Conservation (phyloP, 768 basidiomycete species). For the Infundibulicybe gibba region DNA sequence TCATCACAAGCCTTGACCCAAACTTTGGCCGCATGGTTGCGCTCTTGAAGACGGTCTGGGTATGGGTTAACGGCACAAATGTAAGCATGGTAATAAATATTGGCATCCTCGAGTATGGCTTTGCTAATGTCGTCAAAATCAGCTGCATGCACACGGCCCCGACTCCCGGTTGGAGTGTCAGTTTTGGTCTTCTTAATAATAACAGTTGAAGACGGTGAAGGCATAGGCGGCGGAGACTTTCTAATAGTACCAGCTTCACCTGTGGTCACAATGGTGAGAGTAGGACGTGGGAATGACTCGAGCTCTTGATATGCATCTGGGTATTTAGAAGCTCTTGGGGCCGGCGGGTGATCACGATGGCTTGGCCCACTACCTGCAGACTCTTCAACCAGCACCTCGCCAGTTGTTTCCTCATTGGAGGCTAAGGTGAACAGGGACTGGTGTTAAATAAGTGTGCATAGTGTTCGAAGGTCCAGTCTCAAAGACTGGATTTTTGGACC, state of each 20-base stretch:
- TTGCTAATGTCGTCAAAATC: constrained; percentile 1
- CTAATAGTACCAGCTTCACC: too few species aligned
- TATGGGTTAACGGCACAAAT: background rate
- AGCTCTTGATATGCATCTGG: background rate
- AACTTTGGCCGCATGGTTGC: background rate
- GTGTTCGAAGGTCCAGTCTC: too few species aligned
- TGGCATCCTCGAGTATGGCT: constrained; percentile 1
- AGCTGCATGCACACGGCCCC: background rate
- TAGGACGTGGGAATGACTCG: background rate
- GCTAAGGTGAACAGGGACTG: too few species aligned
- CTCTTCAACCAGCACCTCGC: too few species aligned
- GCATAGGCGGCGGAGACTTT: background rate
- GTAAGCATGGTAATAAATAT: background rate
- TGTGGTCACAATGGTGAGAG: too few species aligned
- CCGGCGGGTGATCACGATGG: background rate
- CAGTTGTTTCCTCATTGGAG: too few species aligned
- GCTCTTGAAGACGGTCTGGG: background rate
- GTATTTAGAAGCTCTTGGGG: background rate
- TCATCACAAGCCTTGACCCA: constrained; percentile 2
- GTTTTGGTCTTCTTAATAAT: constrained; percentile 1
- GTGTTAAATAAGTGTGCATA: too few species aligned
- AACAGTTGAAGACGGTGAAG: background rate
- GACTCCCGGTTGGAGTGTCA: background rate
- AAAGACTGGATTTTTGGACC: too few species aligned
- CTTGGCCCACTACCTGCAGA: background rate